phyloP scores from a whole-genome alignment of 129 eudicot species.

The Ambrosia artemisiifolia region DNA sequence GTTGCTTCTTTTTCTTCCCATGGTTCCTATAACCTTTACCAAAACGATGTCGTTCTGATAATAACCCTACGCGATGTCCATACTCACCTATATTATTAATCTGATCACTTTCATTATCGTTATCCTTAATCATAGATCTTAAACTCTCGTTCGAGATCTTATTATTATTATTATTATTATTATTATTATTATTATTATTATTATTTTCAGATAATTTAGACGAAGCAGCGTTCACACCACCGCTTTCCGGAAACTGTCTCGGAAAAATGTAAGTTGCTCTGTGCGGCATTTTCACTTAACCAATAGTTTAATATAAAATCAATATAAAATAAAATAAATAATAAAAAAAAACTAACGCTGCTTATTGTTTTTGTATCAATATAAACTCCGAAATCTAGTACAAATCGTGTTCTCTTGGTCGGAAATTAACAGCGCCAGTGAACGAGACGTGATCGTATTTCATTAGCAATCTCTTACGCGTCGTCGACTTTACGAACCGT shows the following conservation, averaged over 20 bases:
- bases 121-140: constrained; percentile 39
- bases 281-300: constrained; percentile 69
- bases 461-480: constrained; percentile 30
- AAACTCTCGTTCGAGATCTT: constrained; percentile 4
- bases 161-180: too few relatives aligned
- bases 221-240: constrained; percentile 30
- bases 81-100: constrained; percentile 11
- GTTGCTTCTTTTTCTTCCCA: constrained; percentile 48
- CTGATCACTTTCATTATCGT: neutral
- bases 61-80: constrained; percentile 9
- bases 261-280: constrained; percentile 83
- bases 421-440: constrained; percentile 26
- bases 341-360: too few relatives aligned
- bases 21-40: constrained; percentile 11
- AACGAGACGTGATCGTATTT: constrained; percentile 36
- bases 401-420: constrained; percentile 6
- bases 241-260: constrained; percentile 60
- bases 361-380: too few relatives aligned
- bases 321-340: too few relatives aligned
- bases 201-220: constrained; percentile 27
- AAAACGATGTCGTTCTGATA: constrained; percentile 14
- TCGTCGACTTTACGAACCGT: constrained; percentile 38
- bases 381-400: constrained; percentile 7
- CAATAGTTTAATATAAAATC: too few relatives aligned
- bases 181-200: too few relatives aligned